A percentile compares a stretch with the other conserved stretches of the same genome.
phyloP scores from a whole-genome alignment of 495 filamentous ascomycete genomes.

The Penicillium turbatum region DNA sequence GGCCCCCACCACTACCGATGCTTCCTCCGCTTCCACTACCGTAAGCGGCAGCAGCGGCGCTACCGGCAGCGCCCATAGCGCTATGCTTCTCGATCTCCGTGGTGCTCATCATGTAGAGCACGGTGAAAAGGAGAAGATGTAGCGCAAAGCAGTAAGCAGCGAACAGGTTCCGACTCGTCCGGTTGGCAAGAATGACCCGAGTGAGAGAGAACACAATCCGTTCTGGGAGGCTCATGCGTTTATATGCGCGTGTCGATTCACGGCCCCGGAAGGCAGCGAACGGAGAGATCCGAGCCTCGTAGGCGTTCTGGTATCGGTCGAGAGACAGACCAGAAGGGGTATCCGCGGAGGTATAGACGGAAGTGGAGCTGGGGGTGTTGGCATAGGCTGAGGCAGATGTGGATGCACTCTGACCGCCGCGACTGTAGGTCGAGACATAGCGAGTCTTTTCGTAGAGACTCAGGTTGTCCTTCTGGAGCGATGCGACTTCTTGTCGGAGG shows the following conservation, averaged over 20 bases:
- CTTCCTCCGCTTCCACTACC: conserved; percentile 32
- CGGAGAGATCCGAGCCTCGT: conserved; percentile 91
- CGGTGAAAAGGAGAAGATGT: conserved; percentile 78
- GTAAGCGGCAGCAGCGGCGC: conserved; percentile 42
- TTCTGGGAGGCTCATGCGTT: conserved; percentile 90
- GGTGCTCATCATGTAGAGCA: conserved; percentile 80
- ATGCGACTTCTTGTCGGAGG: conserved; percentile 83
- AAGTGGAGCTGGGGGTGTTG: conserved; percentile 68
- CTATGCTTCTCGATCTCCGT: conserved; percentile 54
- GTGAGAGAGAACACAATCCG: conserved; percentile 86
- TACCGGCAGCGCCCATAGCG: conserved; percentile 43
- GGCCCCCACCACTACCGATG: conserved; percentile 30
- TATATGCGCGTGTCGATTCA: conserved; percentile 88
- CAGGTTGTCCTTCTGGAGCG: conserved; percentile 93
- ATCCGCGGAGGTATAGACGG: conserved; percentile 57
- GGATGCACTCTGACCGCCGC: conserved; percentile 56
- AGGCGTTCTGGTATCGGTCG: conserved; percentile 87
- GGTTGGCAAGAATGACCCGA: conserved; percentile 81
- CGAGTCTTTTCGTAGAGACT: conserved; percentile 97
- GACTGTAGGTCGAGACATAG: conserved; percentile 89
- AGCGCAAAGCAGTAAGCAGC: conserved; percentile 89
- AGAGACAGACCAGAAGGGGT: conserved; percentile 61
- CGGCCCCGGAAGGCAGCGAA: conserved; percentile 93
- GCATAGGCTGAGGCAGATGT: conserved; percentile 70
- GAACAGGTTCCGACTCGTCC: conserved; percentile 90